A percentile compares a stretch with the other conserved stretches of the same genome.
Conservation (phyloP, 805 yeast species). For the Candida orba region DNA sequence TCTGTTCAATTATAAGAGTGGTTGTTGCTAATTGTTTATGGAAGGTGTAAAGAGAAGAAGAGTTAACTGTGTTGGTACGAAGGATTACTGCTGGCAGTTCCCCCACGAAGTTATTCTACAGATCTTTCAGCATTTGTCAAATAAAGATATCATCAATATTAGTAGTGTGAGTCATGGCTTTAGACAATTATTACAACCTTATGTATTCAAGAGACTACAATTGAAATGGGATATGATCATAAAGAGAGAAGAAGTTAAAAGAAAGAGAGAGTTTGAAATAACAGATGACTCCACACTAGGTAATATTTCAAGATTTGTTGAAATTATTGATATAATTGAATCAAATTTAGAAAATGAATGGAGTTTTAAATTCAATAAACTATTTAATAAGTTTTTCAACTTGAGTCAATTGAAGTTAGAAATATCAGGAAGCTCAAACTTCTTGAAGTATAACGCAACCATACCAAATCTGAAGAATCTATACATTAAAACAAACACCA, state of each 20-base stretch:
- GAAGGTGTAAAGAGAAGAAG: neutral
- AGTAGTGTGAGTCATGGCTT: slow-evolving; percentile 6
- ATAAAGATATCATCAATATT: slow-evolving; percentile 11
- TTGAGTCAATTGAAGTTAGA: slow-evolving; percentile 19
- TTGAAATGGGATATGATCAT: slow-evolving; percentile 14
- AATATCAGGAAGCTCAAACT: slow-evolving; percentile 27
- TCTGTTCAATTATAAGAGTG: no score
- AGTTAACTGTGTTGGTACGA: neutral
- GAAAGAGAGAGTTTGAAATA: neutral
- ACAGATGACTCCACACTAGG: slow-evolving; percentile 4
- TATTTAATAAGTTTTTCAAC: slow-evolving; percentile 19
- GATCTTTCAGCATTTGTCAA: slow-evolving; percentile 14
- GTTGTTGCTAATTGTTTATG: neutral
- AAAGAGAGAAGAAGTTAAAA: neutral
- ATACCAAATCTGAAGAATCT: slow-evolving; percentile 12
- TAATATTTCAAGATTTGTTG: slow-evolving; percentile 16
- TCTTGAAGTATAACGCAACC: slow-evolving; percentile 26
- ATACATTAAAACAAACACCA: slow-evolving; percentile 19
- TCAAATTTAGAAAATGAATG: slow-evolving; percentile 28
- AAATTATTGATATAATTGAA: slow-evolving; percentile 22
- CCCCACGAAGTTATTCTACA: slow-evolving; percentile 17
- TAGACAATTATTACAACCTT: slow-evolving; percentile 15
- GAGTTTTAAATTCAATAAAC: slow-evolving; percentile 26
- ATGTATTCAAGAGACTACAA: slow-evolving; percentile 10
- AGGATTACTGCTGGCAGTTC: slow-evolving; percentile 4